phyloP scores from a whole-genome alignment of 177 flowering plant genomes.

The Vitis hybrid region DNA sequence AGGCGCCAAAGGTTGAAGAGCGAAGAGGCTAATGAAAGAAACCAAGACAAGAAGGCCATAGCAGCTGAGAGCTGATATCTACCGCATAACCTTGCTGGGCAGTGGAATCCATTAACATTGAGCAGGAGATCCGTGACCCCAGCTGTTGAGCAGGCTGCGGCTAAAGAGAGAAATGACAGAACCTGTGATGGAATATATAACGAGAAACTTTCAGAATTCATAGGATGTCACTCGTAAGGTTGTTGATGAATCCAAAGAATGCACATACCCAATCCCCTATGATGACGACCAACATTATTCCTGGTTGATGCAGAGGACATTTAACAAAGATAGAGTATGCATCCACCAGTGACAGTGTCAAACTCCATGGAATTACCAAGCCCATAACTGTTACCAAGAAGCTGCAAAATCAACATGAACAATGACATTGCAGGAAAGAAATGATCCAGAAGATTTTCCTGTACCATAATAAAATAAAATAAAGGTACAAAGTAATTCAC shows the following conservation, averaged over 20 bases:
- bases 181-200: slow-evolving; percentile 31
- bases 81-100: slow-evolving; percentile 48
- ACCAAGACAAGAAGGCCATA: slow-evolving; percentile 86
- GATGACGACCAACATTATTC: slow-evolving; percentile 38
- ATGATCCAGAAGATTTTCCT: not conserved
- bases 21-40: slow-evolving; percentile 52
- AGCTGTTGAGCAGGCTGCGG: slow-evolving; percentile 72
- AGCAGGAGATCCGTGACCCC: slow-evolving; percentile 52
- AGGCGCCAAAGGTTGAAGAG: slow-evolving; percentile 79
- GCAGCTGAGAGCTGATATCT: slow-evolving; percentile 74
- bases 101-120: slow-evolving; percentile 28
- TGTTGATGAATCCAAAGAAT: not conserved
- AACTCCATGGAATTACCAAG: slow-evolving; percentile 77
- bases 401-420: slow-evolving; percentile 36
- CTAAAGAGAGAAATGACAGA: slow-evolving; percentile 58
- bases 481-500: too few relatives aligned
- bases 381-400: slow-evolving; percentile 80
- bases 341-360: slow-evolving; percentile 67
- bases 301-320: slow-evolving; percentile 44
- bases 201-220: not conserved
- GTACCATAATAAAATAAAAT: too few relatives aligned
- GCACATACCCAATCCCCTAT: slow-evolving; percentile 67
- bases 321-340: slow-evolving; percentile 49
- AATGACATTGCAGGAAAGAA: not conserved
- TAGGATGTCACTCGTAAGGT: not conserved